Conservation (phyloP, 1,284 basidiomycete genomes). For the Microbotryum silenes-acaulis region DNA sequence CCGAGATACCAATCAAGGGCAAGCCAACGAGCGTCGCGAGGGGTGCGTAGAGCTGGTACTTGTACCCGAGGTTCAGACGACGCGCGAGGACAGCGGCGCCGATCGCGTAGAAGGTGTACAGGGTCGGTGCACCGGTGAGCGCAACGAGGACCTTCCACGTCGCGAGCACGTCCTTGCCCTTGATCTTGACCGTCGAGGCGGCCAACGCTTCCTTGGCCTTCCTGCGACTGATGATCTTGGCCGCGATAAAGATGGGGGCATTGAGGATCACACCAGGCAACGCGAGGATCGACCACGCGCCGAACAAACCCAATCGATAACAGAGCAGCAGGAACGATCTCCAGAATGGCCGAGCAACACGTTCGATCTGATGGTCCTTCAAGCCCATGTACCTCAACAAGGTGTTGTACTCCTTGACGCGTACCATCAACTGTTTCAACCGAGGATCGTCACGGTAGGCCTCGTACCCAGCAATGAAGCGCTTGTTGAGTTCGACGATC, state of each 20-base stretch:
- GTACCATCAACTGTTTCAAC: conserved; percentile 68
- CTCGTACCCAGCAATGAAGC: conserved; percentile 83
- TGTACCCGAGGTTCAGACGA: conserved; percentile 54
- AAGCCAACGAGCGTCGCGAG: conserved; percentile 66
- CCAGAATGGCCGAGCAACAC: conserved; percentile 59
- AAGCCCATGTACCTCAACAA: conserved; percentile 86
- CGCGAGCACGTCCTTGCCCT: conserved; percentile 87
- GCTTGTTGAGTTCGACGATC: conserved; percentile 92
- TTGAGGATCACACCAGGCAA: conserved; percentile 93
- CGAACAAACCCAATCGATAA: conserved; percentile 74
- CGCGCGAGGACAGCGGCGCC: conserved; percentile 69
- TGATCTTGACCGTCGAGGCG: conserved; percentile 91
- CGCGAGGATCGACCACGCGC: conserved; percentile 77
- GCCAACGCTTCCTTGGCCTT: conserved; percentile 98
- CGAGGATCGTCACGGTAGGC: conserved; percentile 88
- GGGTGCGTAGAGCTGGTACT: conserved; percentile 69
- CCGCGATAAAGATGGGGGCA: conserved; percentile 88
- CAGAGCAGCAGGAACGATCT: conserved; percentile 77
- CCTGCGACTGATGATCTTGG: conserved; percentile 75
- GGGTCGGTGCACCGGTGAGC: conserved; percentile 75
- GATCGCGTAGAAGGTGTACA: conserved; percentile 77
- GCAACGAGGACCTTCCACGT: conserved; percentile 98
- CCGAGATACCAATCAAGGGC: conserved; percentile 86
- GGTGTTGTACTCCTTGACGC: conserved; percentile 92
- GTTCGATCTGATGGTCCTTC: conserved; percentile 81